Conservation (phyloP, 2,329 filamentous ascomycete genomes). For the Microcyclospora pomicola region DNA sequence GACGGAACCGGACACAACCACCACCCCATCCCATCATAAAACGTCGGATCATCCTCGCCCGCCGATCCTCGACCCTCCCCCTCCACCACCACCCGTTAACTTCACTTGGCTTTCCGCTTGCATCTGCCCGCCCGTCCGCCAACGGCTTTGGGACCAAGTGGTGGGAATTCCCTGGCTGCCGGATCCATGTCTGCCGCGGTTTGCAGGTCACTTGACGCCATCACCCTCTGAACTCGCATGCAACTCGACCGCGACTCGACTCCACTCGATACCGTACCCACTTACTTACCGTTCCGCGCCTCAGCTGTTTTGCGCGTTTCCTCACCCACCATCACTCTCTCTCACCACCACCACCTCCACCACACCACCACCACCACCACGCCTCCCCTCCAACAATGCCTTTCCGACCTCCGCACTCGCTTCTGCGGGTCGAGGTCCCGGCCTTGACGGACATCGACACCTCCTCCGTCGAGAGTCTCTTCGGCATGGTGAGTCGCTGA, state of each 20-base stretch:
- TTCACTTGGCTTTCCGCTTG: too few species aligned
- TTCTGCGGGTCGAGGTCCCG: constrained; percentile 80
- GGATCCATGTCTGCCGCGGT: too few species aligned
- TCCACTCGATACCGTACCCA: constrained; percentile 1
- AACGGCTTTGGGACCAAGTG: too few species aligned
- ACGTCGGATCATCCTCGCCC: too few species aligned
- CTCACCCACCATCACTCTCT: not conserved
- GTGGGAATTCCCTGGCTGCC: too few species aligned
- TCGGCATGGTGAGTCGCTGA: constrained; percentile 51
- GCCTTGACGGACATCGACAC: constrained; percentile 94
- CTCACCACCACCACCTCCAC: constrained; percentile 1
- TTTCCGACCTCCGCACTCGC: constrained; percentile 66
- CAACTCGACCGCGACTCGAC: too few species aligned
- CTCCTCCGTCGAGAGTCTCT: constrained; percentile 78
- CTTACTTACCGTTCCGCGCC: constrained; percentile 3
- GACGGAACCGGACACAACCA: too few species aligned
- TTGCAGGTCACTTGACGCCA: constrained; percentile 3
- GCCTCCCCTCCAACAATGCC: constrained; percentile 48
- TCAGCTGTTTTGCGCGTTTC: constrained; percentile 1
- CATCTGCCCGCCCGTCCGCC: too few species aligned
- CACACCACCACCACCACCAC: constrained; percentile 5
- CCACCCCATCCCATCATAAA: too few species aligned
- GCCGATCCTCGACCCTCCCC: too few species aligned
- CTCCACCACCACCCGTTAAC: too few species aligned
- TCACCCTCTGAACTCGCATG: not conserved